A percentile compares a stretch with the other conserved stretches of the same genome.
These are phyloP conservation scores for Suillus fuscotomentosus DNA, from an alignment of 768 basidiomycete genomes.

Conservation along the genomic window DNA sequence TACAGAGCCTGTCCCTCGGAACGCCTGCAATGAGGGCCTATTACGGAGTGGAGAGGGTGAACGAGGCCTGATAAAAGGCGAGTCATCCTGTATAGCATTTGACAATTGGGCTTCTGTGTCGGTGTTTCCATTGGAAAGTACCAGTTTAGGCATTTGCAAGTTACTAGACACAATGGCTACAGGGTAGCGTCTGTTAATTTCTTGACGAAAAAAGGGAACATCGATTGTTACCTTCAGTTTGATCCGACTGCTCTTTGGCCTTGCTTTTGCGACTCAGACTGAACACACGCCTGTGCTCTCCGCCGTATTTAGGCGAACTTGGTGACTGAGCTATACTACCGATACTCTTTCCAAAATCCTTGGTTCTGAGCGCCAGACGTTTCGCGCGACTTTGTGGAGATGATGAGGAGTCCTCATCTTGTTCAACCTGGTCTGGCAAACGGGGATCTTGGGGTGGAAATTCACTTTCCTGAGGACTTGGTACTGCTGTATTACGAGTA, in stretches of 20 bases:
- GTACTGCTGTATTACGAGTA: constrained; percentile 16
- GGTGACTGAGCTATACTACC: constrained; percentile 38
- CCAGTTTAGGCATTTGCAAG: constrained; percentile 20
- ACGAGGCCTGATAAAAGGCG: constrained; percentile 71
- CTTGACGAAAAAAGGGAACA: background rate
- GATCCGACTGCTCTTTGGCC: constrained; percentile 37
- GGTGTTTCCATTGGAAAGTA: constrained; percentile 6
- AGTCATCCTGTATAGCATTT: constrained; percentile 41
- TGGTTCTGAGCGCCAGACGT: constrained; percentile 56
- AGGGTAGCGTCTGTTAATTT: background rate
- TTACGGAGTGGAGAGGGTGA: constrained; percentile 53
- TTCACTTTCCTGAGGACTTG: constrained; percentile 26
- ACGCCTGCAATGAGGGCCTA: constrained; percentile 49
- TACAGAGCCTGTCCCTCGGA: constrained; percentile 73
- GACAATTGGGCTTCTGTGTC: constrained; percentile 8
- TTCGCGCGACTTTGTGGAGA: constrained; percentile 47
- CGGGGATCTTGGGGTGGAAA: constrained; percentile 27
- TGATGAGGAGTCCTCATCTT: constrained; percentile 24
- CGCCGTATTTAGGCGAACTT: constrained; percentile 27
- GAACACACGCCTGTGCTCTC: constrained; percentile 50
- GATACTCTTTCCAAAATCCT: constrained; percentile 62
- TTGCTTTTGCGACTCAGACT: constrained; percentile 54
- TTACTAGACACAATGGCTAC: constrained; percentile 10
- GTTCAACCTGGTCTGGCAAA: constrained; percentile 29
- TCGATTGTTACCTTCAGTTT: constrained; percentile 26